A percentile compares a stretch with the other conserved stretches of the same genome.
Evolutionary conservation across 2,329 filamentous ascomycete genomes (phyloP).

Genomic region (Alternaria novae-zelandiae): DNA sequence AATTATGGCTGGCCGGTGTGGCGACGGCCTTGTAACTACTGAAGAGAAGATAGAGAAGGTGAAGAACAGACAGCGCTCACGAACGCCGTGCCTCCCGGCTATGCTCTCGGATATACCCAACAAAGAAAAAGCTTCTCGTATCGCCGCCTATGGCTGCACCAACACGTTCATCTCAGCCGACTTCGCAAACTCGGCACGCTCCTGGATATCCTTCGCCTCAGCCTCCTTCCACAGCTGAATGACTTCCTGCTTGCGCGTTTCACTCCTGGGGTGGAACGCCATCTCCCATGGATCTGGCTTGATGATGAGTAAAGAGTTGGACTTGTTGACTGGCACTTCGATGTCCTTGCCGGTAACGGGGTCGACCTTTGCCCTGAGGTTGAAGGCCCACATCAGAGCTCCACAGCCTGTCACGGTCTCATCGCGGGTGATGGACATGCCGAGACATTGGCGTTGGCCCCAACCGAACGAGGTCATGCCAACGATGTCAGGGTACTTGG

Average conservation of each 20-base stretch:
- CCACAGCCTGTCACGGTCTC: slow-evolving; percentile 60
- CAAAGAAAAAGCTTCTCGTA: background rate
- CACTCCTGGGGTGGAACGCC: slow-evolving; percentile 60
- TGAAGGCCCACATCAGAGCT: slow-evolving; percentile 56
- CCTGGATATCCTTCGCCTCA: slow-evolving; percentile 45
- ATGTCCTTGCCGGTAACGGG: slow-evolving; percentile 50
- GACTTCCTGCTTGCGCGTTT: slow-evolving; percentile 42
- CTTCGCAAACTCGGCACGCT: slow-evolving; percentile 45
- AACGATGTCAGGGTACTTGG: slow-evolving; percentile 67
- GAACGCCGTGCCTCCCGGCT: slow-evolving; percentile 6
- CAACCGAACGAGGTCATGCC: slow-evolving; percentile 70
- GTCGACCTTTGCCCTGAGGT: slow-evolving; percentile 58
- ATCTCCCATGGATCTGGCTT: slow-evolving; percentile 64
- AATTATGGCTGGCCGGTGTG: background rate
- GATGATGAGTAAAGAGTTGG: slow-evolving; percentile 63
- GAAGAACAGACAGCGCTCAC: background rate
- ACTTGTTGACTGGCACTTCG: slow-evolving; percentile 57
- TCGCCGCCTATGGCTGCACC: slow-evolving; percentile 1
- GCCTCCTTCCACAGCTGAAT: slow-evolving; percentile 44
- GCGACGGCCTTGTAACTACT: background rate
- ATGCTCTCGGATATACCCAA: background rate
- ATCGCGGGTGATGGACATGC: slow-evolving; percentile 66
- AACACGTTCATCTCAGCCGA: slow-evolving; percentile 26
- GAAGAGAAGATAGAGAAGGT: background rate
- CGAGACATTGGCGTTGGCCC: slow-evolving; percentile 68